Evolutionary conservation across 78 protist species (phyloP).

Genomic region (Diacronema lutheri): DNA sequence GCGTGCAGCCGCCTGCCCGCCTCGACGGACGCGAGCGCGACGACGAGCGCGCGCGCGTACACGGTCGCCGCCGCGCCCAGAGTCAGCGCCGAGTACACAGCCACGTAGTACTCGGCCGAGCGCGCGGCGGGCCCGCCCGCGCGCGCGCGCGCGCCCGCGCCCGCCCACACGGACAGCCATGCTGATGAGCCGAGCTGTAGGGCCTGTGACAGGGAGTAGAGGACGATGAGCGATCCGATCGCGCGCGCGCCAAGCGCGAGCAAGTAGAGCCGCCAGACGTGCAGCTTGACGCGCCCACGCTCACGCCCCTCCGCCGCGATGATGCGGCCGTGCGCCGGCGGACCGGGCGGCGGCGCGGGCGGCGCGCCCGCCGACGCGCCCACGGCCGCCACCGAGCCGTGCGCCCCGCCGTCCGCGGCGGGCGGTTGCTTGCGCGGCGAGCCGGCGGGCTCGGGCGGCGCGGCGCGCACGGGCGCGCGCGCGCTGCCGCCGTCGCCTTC

Average conservation of each 20-base stretch:
- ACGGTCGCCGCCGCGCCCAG: neutral
- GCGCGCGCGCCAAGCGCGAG: neutral
- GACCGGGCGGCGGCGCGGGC: too few species aligned
- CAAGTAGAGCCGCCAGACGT: conserved; percentile 11
- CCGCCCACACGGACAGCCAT: conserved; percentile 40
- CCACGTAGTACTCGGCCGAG: conserved; percentile 15
- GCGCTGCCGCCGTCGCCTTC: too few species aligned
- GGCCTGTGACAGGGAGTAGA: neutral
- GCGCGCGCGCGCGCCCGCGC: neutral
- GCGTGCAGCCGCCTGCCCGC: conserved; percentile 23
- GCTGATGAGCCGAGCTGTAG: neutral
- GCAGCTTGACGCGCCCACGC: conserved; percentile 11
- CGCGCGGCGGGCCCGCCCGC: neutral
- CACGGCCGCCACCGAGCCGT: too few species aligned
- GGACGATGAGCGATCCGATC: neutral
- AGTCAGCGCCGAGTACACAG: conserved; percentile 2
- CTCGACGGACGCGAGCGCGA: neutral
- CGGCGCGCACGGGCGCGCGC: too few species aligned
- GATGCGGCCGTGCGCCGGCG: neutral
- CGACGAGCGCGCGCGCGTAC: neutral
- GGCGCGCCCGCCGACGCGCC: too few species aligned
- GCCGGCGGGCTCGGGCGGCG: too few species aligned
- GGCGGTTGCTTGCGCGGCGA: neutral
- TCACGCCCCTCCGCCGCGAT: conserved; percentile 18
- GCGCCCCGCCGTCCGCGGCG: neutral